These are phyloP conservation scores for Xylaria venustula DNA, from an alignment of 495 filamentous ascomycete species.

Conservation along the genomic window DNA sequence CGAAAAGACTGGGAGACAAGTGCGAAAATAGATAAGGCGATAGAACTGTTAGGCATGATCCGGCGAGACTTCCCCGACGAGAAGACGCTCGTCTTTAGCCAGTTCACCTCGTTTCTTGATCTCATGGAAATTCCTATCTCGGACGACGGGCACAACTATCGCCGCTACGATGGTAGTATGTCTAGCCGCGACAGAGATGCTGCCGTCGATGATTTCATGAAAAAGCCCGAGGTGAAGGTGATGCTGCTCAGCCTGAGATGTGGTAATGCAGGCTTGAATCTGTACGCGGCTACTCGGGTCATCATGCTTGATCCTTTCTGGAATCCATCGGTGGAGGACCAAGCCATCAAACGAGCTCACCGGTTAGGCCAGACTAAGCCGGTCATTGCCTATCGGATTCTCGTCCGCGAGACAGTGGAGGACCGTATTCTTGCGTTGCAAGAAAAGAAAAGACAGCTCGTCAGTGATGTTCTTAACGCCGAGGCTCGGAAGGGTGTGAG, in stretches of 20 bases:
- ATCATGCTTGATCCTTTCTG: slow-evolving; percentile 95
- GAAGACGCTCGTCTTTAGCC: slow-evolving; percentile 91
- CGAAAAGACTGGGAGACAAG: slow-evolving; percentile 64
- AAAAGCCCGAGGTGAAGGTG: slow-evolving; percentile 62
- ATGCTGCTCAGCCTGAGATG: slow-evolving; percentile 90
- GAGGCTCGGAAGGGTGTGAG: slow-evolving; percentile 63
- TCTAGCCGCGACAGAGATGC: slow-evolving; percentile 62
- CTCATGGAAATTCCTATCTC: slow-evolving; percentile 85
- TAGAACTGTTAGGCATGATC: slow-evolving; percentile 58
- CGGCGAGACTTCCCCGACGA: slow-evolving; percentile 42
- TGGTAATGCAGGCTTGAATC: slow-evolving; percentile 88
- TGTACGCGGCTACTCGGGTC: slow-evolving; percentile 81
- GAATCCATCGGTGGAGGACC: slow-evolving; percentile 94
- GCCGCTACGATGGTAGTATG: slow-evolving; percentile 90
- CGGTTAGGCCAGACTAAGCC: slow-evolving; percentile 77
- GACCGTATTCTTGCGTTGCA: slow-evolving; percentile 88
- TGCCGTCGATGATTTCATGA: slow-evolving; percentile 71
- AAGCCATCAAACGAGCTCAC: slow-evolving; percentile 91
- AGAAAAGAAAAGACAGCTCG: slow-evolving; percentile 75
- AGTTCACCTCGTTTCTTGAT: slow-evolving; percentile 89
- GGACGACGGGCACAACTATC: slow-evolving; percentile 60
- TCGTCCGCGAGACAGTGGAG: slow-evolving; percentile 79
- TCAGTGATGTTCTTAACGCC: slow-evolving; percentile 81
- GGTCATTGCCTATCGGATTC: slow-evolving; percentile 78
- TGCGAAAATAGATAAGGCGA: slow-evolving; percentile 70